Conservation (phyloP, 495 filamentous ascomycete species). For the Neurospora sp. region DNA sequence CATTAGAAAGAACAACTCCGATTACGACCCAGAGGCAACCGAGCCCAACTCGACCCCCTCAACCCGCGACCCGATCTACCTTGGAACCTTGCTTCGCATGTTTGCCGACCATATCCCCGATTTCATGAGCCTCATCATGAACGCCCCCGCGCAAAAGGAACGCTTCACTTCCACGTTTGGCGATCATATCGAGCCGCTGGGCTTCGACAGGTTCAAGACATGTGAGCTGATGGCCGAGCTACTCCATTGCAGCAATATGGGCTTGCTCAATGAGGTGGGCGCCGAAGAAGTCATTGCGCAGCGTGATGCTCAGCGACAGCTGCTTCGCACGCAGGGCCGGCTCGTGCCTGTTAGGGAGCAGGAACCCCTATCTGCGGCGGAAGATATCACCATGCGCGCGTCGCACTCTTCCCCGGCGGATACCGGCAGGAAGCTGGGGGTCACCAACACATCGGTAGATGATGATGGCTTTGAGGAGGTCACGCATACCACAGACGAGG, state of each 20-base stretch:
- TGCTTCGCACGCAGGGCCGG: slow-evolving; percentile 60
- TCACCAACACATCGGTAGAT: slow-evolving; percentile 62
- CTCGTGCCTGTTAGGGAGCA: slow-evolving; percentile 26
- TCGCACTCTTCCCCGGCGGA: slow-evolving; percentile 37
- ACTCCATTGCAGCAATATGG: slow-evolving; percentile 98
- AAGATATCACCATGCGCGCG: slow-evolving; percentile 37
- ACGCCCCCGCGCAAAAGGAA: slow-evolving; percentile 42
- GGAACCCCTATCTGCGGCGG: slow-evolving; percentile 25
- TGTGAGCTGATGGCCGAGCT: slow-evolving; percentile 98
- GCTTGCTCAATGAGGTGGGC: slow-evolving; percentile 82
- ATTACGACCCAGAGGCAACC: slow-evolving; percentile 88
- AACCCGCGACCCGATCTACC: slow-evolving; percentile 88
- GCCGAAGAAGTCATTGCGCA: slow-evolving; percentile 78
- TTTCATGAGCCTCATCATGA: slow-evolving; percentile 87
- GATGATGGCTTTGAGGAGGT: slow-evolving; percentile 97
- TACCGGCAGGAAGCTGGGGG: slow-evolving; percentile 49
- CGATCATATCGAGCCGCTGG: slow-evolving; percentile 82
- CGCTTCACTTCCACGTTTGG: slow-evolving; percentile 63
- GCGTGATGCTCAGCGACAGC: slow-evolving; percentile 73
- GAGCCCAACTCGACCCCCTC: slow-evolving; percentile 69
- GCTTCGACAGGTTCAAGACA: slow-evolving; percentile 97
- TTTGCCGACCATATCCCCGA: slow-evolving; percentile 90
- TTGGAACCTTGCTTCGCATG: slow-evolving; percentile 80
- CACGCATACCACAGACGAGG: slow-evolving; percentile 57
- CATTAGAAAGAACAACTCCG: slow-evolving; percentile 98